phyloP scores from a whole-genome alignment of 2,329 filamentous ascomycete genomes.

The Fusarium scirpi region DNA sequence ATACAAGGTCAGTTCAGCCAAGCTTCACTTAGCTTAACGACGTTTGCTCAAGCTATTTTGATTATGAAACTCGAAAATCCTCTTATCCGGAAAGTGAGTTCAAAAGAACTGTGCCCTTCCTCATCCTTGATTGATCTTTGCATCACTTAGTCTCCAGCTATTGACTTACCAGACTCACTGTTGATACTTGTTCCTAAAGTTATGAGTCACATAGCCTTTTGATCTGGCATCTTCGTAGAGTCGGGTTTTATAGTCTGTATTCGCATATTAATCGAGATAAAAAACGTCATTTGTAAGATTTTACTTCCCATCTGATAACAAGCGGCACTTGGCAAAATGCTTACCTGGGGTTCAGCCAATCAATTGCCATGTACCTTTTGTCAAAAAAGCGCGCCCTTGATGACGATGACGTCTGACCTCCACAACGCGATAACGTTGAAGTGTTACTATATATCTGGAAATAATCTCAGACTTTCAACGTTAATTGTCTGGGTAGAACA shows the following conservation, averaged over 20 bases:
- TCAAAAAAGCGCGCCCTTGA: not conserved
- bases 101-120: no score
- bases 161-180: fast-evolving
- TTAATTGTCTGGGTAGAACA: not conserved
- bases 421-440: not conserved
- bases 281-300: not conserved
- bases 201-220: not conserved
- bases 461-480: fast-evolving
- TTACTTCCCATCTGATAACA: not conserved
- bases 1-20: no score
- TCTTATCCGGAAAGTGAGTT: no score
- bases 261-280: not conserved
- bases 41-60: no score
- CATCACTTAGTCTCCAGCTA: no score
- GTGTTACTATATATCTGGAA: not conserved
- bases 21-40: no score
- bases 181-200: fast-evolving
- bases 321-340: not conserved
- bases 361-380: not conserved
- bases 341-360: not conserved
- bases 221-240: fast-evolving
- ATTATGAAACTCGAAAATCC: no score
- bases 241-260: not conserved
- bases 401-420: not conserved
- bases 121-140: no score